phyloP scores from a whole-genome alignment of 495 filamentous ascomycete species.

The Annulohypoxylon bovei region DNA sequence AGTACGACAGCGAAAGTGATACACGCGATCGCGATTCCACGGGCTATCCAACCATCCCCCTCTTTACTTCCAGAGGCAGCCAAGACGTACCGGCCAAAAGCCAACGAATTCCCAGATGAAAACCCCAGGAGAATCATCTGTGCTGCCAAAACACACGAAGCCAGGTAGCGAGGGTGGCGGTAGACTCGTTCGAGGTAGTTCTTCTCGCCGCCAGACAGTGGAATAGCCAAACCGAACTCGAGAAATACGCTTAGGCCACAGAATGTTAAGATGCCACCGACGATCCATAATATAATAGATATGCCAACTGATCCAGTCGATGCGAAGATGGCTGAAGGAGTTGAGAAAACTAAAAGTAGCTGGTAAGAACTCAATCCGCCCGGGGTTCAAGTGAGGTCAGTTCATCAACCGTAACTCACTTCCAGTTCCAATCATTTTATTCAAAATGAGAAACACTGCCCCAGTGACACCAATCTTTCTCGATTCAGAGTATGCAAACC shows the following conservation, averaged over 20 bases:
- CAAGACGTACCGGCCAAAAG: slow-evolving; percentile 77
- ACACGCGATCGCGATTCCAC: slow-evolving; percentile 72
- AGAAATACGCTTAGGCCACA: slow-evolving; percentile 60
- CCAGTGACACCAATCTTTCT: slow-evolving; percentile 62
- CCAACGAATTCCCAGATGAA: slow-evolving; percentile 69
- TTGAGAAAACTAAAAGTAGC: slow-evolving; percentile 57
- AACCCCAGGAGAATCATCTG: slow-evolving; percentile 68
- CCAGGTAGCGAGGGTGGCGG: slow-evolving; percentile 70
- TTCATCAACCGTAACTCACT: slow-evolving; percentile 43
- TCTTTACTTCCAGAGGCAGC: slow-evolving; percentile 67
- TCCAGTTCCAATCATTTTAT: slow-evolving; percentile 69
- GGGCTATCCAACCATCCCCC: slow-evolving; percentile 72
- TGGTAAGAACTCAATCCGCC: slow-evolving; percentile 2
- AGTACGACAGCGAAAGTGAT: slow-evolving; percentile 70
- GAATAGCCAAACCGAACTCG: slow-evolving; percentile 62
- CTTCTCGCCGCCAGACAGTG: slow-evolving; percentile 67
- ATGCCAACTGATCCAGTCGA: slow-evolving; percentile 58
- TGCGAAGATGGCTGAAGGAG: slow-evolving; percentile 59
- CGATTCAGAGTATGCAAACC: slow-evolving; percentile 55
- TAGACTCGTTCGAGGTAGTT: slow-evolving; percentile 76
- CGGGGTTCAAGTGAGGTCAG: background rate
- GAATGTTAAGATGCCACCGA: slow-evolving; percentile 52
- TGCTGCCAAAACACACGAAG: slow-evolving; percentile 69
- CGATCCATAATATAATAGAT: slow-evolving; percentile 51
- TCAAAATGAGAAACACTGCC: slow-evolving; percentile 64